Evolutionary conservation across 371 early-diverging fungal genomes (phyloP).

Genomic region (Mortierella sp.): DNA sequence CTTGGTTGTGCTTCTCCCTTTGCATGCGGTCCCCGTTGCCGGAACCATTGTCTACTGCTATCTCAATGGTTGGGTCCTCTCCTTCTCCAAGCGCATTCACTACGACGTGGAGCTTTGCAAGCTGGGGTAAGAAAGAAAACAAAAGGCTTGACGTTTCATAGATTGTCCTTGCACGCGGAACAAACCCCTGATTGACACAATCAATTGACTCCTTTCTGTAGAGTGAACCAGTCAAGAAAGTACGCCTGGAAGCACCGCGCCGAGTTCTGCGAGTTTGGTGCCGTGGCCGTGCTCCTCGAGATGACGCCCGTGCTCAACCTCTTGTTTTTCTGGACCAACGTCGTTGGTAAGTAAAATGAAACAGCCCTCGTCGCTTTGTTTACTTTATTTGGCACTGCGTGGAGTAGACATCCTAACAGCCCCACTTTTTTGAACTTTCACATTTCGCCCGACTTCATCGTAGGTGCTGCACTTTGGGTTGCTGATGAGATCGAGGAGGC

Average conservation of each 20-base stretch:
- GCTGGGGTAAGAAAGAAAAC: constrained; percentile 23
- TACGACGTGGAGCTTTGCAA: constrained; percentile 75
- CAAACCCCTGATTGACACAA: neutral
- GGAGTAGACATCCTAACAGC: neutral
- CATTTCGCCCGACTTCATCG: neutral
- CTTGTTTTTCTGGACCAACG: constrained; percentile 81
- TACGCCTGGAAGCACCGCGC: constrained; percentile 67
- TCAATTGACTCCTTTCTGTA: constrained; percentile 15
- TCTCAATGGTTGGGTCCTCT: constrained; percentile 71
- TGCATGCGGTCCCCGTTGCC: constrained; percentile 73
- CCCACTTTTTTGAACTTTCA: too few species aligned
- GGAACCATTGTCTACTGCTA: constrained; percentile 73
- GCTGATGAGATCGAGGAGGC: constrained; percentile 73
- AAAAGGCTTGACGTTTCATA: neutral
- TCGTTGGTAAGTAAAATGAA: constrained; percentile 57
- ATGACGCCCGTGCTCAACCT: constrained; percentile 72
- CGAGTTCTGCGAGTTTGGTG: constrained; percentile 72
- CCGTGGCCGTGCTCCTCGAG: constrained; percentile 72
- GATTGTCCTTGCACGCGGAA: neutral
- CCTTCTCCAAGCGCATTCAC: constrained; percentile 68
- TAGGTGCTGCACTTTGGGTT: constrained; percentile 77
- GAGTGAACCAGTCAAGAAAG: constrained; percentile 64
- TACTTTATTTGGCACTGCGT: neutral
- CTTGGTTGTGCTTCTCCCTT: constrained; percentile 70
- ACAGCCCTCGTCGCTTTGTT: neutral